Conservation (phyloP, 2,329 filamentous ascomycete species). For the Calonectria honghensis region DNA sequence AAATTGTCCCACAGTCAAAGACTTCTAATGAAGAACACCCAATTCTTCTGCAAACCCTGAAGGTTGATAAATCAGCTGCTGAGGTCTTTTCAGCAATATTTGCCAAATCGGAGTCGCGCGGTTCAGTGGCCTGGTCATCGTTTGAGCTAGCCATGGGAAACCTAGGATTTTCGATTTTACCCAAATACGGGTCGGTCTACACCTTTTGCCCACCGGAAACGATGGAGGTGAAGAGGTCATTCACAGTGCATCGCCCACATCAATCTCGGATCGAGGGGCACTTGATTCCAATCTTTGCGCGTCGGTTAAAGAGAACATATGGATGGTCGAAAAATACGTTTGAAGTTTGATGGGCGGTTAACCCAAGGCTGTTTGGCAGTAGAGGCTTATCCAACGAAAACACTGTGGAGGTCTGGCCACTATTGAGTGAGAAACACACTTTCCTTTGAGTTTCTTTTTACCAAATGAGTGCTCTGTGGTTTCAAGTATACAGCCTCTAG, state of each 20-base stretch:
- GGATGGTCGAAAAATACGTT: conserved; percentile 62
- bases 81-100: conserved; percentile 63
- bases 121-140: conserved; percentile 59
- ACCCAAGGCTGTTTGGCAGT: neutral
- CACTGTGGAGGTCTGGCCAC: too few relatives aligned
- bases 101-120: conserved; percentile 53
- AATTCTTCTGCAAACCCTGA: conserved; percentile 49
- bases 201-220: conserved; percentile 60
- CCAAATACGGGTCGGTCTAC: conserved; percentile 65
- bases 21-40: neutral
- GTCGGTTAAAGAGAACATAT: conserved; percentile 59
- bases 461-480: too few relatives aligned
- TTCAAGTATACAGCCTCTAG: too few relatives aligned
- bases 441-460: too few relatives aligned
- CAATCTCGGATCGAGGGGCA: conserved; percentile 60
- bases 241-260: conserved; percentile 63
- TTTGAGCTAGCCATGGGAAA: conserved; percentile 66
- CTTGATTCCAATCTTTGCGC: conserved; percentile 52
- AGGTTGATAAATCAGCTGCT: conserved; percentile 62
- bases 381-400: too few relatives aligned
- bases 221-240: conserved; percentile 52
- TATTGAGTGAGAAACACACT: too few relatives aligned
- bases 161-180: conserved; percentile 63
- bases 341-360: conserved; percentile 48
- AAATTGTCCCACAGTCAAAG: conserved; percentile 48